These are phyloP conservation scores for Nyctanthes arbortristis DNA, from an alignment of 257 asterid species.

Conservation along the genomic window DNA sequence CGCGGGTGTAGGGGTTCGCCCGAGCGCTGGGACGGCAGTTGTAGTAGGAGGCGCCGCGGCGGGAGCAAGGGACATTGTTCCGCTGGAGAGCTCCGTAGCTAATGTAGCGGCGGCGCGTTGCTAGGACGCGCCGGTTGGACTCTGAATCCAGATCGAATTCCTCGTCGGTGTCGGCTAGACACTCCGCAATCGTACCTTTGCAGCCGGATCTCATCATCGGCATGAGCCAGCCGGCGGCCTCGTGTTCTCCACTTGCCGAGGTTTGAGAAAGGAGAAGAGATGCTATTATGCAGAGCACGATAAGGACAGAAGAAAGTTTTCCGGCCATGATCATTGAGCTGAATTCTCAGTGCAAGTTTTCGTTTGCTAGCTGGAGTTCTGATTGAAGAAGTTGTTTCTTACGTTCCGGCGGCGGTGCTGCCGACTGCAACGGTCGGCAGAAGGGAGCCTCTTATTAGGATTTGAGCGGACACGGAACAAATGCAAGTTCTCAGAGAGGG, in stretches of 20 bases:
- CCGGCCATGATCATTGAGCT: neutral
- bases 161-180: constrained; percentile 49
- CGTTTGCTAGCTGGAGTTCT: neutral
- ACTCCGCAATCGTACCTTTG: constrained; percentile 58
- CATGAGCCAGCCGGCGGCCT: constrained; percentile 50
- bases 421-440: neutral
- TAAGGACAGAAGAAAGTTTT: neutral
- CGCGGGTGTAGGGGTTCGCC: constrained; percentile 86
- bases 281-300: constrained; percentile 26
- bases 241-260: constrained; percentile 54
- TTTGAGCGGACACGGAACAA: neutral
- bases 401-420: too few relatives aligned
- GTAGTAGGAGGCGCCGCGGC: constrained; percentile 94
- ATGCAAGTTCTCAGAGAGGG: constrained; percentile 4
- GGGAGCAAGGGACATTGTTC: constrained; percentile 85
- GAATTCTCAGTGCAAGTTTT: neutral
- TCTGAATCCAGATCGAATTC: constrained; percentile 82
- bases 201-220: constrained; percentile 64
- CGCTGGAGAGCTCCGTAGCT: constrained; percentile 95
- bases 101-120: constrained; percentile 54
- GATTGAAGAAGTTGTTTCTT: neutral
- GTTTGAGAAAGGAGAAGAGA: constrained; percentile 26
- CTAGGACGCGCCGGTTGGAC: constrained; percentile 75
- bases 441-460: constrained; percentile 16
- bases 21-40: constrained; percentile 93